Base-by-base conservation (phyloP, 1,284 basidiomycete species). In the Macrocystidia cucumis region DNA sequence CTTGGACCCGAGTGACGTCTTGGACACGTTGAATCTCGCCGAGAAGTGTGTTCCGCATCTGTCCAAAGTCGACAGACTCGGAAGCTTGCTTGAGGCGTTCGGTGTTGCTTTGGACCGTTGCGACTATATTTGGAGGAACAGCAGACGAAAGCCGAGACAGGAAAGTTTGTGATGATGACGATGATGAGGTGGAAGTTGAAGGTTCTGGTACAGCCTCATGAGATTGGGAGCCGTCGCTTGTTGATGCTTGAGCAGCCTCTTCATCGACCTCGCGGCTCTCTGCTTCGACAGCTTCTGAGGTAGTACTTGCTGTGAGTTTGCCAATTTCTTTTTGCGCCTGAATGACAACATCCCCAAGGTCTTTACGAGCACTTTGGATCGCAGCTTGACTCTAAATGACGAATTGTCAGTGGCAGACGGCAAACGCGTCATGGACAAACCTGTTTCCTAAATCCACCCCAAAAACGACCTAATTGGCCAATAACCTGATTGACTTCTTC, bases 401-500 rank as follows among this genome's bases (percentile, higher is more conserved):
- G 30, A 18, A n/a, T n/a, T 30, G 34, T 29, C 28, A 28, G 24
- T 17, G 30, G 14, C 28, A 35, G 22, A 23, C 18, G 26, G 30
- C 13, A 29, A 27, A 25, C 13, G 8, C 37, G 17, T 16, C 27
- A 49, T 25, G 23, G 12, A 25, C 78, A 48, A 47, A 82, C 90
- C 78, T 91, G 87, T 56, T 84, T 86, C 63, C 78, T 76, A 51
- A 92, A 84, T 11, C 86, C 84, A 31, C 90, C 89, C 90, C 90
- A 95, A 54, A 91, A 82, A 38, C 76, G 69, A 24, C 79, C 82
- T n/a, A 92, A 63, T 48, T 85, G 79, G 13, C 84, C 85, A 34
- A 92, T 75, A 14, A 91, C 89, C 53, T 93, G 83, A 3, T 71
- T 72, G 5, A 95, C 87, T 57, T 93, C 91, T 47, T 91, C 82